A percentile compares a stretch with the other conserved stretches of the same genome.
phyloP scores from a whole-genome alignment of 345 rosid genomes.

The Euclidium syriacum region DNA sequence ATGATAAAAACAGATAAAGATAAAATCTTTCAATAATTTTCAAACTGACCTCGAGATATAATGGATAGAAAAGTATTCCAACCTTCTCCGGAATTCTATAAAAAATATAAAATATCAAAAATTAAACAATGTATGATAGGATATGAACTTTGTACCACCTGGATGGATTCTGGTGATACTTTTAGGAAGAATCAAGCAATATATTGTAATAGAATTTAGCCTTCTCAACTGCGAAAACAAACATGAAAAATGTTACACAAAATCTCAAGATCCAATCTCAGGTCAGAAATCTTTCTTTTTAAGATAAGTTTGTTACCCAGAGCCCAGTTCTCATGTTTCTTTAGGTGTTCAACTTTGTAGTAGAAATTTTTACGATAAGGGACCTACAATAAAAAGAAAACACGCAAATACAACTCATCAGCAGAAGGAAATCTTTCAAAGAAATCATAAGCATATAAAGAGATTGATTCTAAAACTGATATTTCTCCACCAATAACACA shows the following conservation, averaged over 20 bases:
- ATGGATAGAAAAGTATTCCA: too few relatives aligned
- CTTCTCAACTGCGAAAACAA: slow-evolving; percentile 71
- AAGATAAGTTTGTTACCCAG: slow-evolving; percentile 43
- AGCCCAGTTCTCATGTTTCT: slow-evolving; percentile 91
- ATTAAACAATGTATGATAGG: too few relatives aligned
- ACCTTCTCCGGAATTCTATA: too few relatives aligned
- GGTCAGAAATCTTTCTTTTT: not conserved
- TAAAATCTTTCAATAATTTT: too few relatives aligned
- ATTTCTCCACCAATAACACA: slow-evolving; percentile 98
- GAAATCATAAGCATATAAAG: not conserved
- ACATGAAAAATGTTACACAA: not conserved
- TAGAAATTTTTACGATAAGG: slow-evolving; percentile 81
- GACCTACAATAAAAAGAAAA: slow-evolving; percentile 17
- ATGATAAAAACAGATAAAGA: too few relatives aligned
- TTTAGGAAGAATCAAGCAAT: slow-evolving; percentile 97
- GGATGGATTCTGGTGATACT: slow-evolving; percentile 87
- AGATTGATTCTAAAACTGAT: slow-evolving; percentile 34
- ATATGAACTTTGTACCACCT: too few relatives aligned
- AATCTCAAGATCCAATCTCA: not conserved
- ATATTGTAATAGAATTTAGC: slow-evolving; percentile 80
- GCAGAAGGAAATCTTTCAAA: not conserved
- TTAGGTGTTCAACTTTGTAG: slow-evolving; percentile 91
- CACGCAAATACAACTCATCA: not conserved
- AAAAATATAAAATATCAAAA: too few relatives aligned
- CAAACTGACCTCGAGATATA: too few relatives aligned